Evolutionary conservation across 345 rosid species (phyloP).

Genomic region (Gossypium thurberi): DNA sequence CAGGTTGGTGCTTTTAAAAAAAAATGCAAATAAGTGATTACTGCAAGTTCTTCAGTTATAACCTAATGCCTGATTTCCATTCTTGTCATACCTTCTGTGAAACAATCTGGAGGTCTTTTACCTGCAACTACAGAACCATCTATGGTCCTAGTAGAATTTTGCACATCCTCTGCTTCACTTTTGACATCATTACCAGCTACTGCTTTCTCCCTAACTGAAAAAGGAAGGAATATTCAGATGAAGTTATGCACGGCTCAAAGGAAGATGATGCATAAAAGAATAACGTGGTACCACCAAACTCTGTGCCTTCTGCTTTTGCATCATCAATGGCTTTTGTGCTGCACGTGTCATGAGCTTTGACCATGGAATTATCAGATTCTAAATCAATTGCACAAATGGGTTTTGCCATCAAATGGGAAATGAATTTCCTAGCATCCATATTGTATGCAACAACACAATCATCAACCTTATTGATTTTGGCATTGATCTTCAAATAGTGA

Average conservation of each 20-base stretch:
- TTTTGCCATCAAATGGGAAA: conserved; percentile 49
- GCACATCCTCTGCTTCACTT: conserved; percentile 20
- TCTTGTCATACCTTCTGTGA: conserved; percentile 40
- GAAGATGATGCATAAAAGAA: conserved; percentile 5
- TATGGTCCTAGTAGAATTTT: conserved; percentile 18
- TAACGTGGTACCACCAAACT: conserved; percentile 32
- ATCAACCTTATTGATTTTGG: conserved; percentile 77
- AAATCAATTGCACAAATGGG: conserved; percentile 31
- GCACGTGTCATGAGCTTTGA: conserved; percentile 24
- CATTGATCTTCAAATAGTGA: conserved; percentile 75
- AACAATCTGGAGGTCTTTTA: conserved; percentile 45
- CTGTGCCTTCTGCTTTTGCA: conserved; percentile 11
- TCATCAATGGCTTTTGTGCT: conserved; percentile 13
- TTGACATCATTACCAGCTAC: conserved; percentile 10
- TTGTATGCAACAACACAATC: conserved; percentile 49
- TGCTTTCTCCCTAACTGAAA: conserved; percentile 32
- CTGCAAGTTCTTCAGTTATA: conserved; percentile 5
- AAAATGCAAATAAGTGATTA: neutral
- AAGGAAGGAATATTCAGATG: neutral
- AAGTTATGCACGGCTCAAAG: conserved; percentile 2
- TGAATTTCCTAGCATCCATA: conserved; percentile 85
- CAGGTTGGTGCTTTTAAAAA: neutral
- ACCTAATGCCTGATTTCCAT: neutral
- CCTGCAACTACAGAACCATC: conserved; percentile 27
- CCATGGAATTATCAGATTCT: conserved; percentile 29